These are phyloP conservation scores for Rhizophagus clarus DNA, from an alignment of 192 early-diverging fungal species.

Conservation along the genomic window DNA sequence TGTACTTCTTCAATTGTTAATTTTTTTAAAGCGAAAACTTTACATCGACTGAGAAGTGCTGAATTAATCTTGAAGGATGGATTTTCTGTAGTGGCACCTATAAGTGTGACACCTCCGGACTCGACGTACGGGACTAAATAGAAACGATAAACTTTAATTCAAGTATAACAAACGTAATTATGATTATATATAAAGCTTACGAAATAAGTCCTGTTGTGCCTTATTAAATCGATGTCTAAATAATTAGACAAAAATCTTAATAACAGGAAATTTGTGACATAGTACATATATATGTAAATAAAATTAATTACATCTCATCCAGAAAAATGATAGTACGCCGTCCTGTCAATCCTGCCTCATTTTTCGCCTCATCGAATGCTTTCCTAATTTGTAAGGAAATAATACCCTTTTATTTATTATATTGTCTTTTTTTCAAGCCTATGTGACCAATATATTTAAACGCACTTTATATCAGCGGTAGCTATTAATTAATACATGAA, in stretches of 20 bases:
- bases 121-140: slow-evolving; percentile 68
- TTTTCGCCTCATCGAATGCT: slow-evolving; percentile 70
- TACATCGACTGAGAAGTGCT: slow-evolving; percentile 78
- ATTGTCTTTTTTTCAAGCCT: neutral
- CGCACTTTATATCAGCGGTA: neutral
- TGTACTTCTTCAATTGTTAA: slow-evolving; percentile 60
- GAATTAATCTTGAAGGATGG: slow-evolving; percentile 83
- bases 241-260: neutral
- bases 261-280: neutral
- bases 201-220: slow-evolving; percentile 84
- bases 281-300: neutral
- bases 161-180: neutral
- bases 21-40: slow-evolving; percentile 75
- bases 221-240: slow-evolving; percentile 81
- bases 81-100: slow-evolving; percentile 83
- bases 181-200: slow-evolving; percentile 4
- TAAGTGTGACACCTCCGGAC: slow-evolving; percentile 66
- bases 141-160: neutral
- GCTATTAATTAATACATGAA: neutral
- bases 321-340: slow-evolving; percentile 77
- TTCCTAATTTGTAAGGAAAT: slow-evolving; percentile 41
- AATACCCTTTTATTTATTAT: neutral
- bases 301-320: slow-evolving; percentile 69
- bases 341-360: slow-evolving; percentile 53
- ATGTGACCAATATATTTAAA: neutral